A percentile compares a stretch with the other conserved stretches of the same genome.
Conservation (phyloP, 345 rosid genomes). For the Raphanus sativus region DNA sequence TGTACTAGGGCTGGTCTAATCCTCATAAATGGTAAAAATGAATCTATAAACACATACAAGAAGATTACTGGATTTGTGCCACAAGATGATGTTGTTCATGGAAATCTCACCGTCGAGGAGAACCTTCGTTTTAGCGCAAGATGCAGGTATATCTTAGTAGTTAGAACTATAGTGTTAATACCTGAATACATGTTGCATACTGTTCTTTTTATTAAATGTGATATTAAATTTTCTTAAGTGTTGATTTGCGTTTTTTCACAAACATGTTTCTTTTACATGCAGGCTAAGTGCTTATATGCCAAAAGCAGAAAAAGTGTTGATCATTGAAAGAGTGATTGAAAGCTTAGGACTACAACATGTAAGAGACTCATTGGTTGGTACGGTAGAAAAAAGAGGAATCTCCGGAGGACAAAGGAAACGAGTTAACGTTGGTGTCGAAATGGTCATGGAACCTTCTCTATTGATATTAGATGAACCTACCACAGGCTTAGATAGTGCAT, state of each 20-base stretch:
- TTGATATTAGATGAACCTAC: conserved; percentile 92
- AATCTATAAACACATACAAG: conserved; percentile 67
- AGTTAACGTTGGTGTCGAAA: conserved; percentile 87
- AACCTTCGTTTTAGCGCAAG: conserved; percentile 87
- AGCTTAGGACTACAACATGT: conserved; percentile 75
- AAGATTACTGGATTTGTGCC: conserved; percentile 90
- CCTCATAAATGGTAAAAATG: conserved; percentile 75
- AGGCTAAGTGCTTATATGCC: conserved; percentile 77
- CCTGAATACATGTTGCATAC: not conserved
- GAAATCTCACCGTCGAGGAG: conserved; percentile 91
- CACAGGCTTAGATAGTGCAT: conserved; percentile 86
- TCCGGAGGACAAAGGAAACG: conserved; percentile 96
- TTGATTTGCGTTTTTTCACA: not conserved
- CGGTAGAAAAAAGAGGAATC: conserved; percentile 83
- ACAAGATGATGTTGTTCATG: conserved; percentile 94
- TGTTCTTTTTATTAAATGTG: not conserved
- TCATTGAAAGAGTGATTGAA: conserved; percentile 90
- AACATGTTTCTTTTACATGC: conserved; percentile 10
- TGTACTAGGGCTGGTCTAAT: conserved; percentile 63
- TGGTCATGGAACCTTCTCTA: conserved; percentile 97
- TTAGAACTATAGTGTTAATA: not conserved
- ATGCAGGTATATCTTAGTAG: conserved; percentile 52
- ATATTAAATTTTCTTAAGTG: not conserved
- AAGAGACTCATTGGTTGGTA: conserved; percentile 88
- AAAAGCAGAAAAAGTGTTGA: conserved; percentile 82